Evolutionary conservation across 2,329 filamentous ascomycete genomes (phyloP), one percentile per base, ranked within the genome.

Genomic region (Stemphylium lycopersici): DNA sequence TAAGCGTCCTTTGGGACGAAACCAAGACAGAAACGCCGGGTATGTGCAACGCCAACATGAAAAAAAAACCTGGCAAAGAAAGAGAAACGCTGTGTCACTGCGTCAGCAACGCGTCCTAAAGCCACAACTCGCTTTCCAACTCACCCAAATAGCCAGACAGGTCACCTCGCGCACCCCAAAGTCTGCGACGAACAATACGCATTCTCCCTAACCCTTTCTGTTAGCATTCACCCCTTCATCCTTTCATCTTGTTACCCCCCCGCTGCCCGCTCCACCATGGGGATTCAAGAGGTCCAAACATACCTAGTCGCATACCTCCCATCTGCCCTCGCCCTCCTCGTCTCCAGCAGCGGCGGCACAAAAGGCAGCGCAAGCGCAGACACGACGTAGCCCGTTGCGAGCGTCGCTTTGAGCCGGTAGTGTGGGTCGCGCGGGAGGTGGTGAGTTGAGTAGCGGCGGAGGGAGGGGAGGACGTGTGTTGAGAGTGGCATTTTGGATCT

Each of bases 341-440:
- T 75, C 60, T 76, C 74, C 16, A 77, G 49, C 26, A 76, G 67
- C 20, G 75, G 73, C 18, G 73, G 75, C 31, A 77, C 71, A 56
- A 77, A 77, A 0, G 75, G 75, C 6, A 77, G 62, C 3, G 74
- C 73, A 29, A 77, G 73, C 12, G 73, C 75, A 3, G 65, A 69
- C 5, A 74, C 69, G 1, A 77, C 66, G 41, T 77, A 77, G 11
- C 68, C 67, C 1, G 71, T 76, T 59, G 73, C 72, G 11, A 75
- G 67, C 6, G 63, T 65, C 20, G 69, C 69, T 54, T 75, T 73
- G 47, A 75, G 66, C 4, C 63, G 59, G 58, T 70, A 73, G 56
- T 68, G 70, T 0, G 72, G 72, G 40, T 76, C 71, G 52, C 69
- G 72, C 1, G 71, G 69, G 12, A 71, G 42, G 11, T 63, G 59